These are phyloP conservation scores for Aspergillus taichungensis DNA, from an alignment of 495 filamentous ascomycete species.

Conservation along the genomic window DNA sequence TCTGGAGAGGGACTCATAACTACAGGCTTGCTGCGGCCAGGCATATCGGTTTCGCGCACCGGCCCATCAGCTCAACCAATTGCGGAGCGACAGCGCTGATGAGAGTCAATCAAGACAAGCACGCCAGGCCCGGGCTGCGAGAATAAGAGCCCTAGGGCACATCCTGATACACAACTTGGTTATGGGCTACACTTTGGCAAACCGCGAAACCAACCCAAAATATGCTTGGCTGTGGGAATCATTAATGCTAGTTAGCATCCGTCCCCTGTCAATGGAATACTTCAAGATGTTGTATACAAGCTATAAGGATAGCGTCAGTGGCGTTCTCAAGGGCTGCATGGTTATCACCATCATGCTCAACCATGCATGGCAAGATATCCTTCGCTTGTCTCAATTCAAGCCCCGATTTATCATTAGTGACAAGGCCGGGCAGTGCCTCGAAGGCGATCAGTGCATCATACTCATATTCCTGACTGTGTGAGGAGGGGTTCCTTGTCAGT, in stretches of 20 bases:
- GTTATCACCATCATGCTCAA: background rate
- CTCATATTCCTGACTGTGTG: background rate
- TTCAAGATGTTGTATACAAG: background rate
- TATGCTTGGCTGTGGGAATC: background rate
- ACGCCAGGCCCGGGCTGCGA: background rate
- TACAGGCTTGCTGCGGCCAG: background rate
- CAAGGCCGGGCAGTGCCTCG: conserved; percentile 4
- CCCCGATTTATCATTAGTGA: background rate
- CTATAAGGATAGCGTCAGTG: background rate
- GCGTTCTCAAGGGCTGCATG: background rate
- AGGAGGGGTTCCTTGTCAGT: conserved; percentile 1
- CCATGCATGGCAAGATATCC: background rate
- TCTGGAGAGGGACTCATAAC: background rate
- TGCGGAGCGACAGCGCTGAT: background rate
- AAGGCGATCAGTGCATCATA: conserved; percentile 2
- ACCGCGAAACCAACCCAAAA: too few species aligned
- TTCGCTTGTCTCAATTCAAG: background rate
- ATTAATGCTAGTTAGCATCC: background rate
- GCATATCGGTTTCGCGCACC: background rate
- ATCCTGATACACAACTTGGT: too few species aligned
- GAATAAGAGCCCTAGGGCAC: too few species aligned
- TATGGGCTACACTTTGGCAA: too few species aligned
- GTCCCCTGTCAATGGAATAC: background rate
- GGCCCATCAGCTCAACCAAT: background rate
- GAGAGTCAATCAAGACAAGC: background rate